Evolutionary conservation across 2,329 filamentous ascomycete genomes (phyloP).

Genomic region (Cladosporium velox): DNA sequence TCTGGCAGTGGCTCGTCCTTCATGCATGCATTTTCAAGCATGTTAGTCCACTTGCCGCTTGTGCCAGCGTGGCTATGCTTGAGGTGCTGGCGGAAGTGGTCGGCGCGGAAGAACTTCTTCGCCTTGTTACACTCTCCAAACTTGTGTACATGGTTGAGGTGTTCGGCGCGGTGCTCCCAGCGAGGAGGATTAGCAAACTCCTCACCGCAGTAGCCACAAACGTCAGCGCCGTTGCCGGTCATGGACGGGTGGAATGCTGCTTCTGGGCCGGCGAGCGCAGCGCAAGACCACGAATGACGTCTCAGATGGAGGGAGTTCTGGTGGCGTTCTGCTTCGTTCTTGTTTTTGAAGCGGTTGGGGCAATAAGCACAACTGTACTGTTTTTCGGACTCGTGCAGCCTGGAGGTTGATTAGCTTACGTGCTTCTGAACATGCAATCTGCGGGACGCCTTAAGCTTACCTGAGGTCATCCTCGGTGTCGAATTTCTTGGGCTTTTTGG

Average conservation of each 20-base stretch:
- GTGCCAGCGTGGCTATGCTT: slow-evolving; percentile 97
- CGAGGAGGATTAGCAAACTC: slow-evolving; percentile 87
- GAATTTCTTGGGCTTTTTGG: slow-evolving; percentile 96
- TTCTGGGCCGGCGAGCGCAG: slow-evolving; percentile 71
- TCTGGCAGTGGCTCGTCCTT: slow-evolving; percentile 73
- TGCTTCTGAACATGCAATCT: slow-evolving; percentile 24
- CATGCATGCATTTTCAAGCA: slow-evolving; percentile 96
- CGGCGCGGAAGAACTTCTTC: slow-evolving; percentile 96
- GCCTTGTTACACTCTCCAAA: slow-evolving; percentile 97
- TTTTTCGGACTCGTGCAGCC: slow-evolving; percentile 88
- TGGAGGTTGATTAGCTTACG: slow-evolving; percentile 41
- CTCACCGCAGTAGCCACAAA: slow-evolving; percentile 92
- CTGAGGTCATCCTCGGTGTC: slow-evolving; percentile 79
- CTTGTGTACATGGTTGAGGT: slow-evolving; percentile 90
- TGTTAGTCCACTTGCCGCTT: slow-evolving; percentile 98
- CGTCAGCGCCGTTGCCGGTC: slow-evolving; percentile 64
- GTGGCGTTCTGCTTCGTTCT: slow-evolving; percentile 95
- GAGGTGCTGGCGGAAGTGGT: slow-evolving; percentile 96
- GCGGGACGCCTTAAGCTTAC: slow-evolving; percentile 54
- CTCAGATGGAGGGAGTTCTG: slow-evolving; percentile 93
- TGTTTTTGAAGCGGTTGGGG: slow-evolving; percentile 96
- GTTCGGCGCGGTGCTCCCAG: slow-evolving; percentile 83
- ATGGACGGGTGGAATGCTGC: slow-evolving; percentile 76
- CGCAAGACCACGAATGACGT: slow-evolving; percentile 95
- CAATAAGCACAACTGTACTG: slow-evolving; percentile 94